These are phyloP conservation scores for Hygrocybe coccinea DNA, from an alignment of 768 basidiomycete genomes.

Conservation along the genomic window DNA sequence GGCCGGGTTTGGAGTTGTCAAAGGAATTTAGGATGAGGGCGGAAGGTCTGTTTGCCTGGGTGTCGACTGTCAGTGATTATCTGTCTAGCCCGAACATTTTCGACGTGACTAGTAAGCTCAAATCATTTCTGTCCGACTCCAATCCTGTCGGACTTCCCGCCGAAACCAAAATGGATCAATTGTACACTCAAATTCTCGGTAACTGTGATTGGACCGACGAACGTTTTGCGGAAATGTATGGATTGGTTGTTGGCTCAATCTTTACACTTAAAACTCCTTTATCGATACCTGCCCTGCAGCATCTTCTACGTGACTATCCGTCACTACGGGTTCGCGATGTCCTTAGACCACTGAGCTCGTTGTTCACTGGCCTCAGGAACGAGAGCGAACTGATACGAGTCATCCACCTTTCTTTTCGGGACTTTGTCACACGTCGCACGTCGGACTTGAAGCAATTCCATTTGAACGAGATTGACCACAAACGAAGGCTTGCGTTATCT, in stretches of 20 bases:
- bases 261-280: conserved; percentile 6
- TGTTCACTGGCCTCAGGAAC: background rate
- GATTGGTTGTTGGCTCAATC: conserved; percentile 3
- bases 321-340: background rate
- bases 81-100: background rate
- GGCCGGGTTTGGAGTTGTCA: conserved; percentile 13
- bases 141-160: background rate
- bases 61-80: conserved; percentile 15
- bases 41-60: conserved; percentile 23
- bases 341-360: background rate
- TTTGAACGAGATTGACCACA: background rate
- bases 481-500: background rate
- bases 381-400: background rate
- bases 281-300: background rate
- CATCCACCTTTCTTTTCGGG: background rate
- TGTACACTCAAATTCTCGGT: conserved; percentile 2
- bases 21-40: conserved; percentile 5
- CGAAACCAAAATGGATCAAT: conserved; percentile 2
- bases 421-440: background rate
- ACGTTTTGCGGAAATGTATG: conserved; percentile 2
- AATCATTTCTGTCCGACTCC: background rate
- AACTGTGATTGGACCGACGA: conserved; percentile 2
- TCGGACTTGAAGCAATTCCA: background rate
- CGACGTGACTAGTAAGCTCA: background rate
- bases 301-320: background rate